phyloP scores from a whole-genome alignment of 441 rosid genomes.

The Oxalis stricta region DNA sequence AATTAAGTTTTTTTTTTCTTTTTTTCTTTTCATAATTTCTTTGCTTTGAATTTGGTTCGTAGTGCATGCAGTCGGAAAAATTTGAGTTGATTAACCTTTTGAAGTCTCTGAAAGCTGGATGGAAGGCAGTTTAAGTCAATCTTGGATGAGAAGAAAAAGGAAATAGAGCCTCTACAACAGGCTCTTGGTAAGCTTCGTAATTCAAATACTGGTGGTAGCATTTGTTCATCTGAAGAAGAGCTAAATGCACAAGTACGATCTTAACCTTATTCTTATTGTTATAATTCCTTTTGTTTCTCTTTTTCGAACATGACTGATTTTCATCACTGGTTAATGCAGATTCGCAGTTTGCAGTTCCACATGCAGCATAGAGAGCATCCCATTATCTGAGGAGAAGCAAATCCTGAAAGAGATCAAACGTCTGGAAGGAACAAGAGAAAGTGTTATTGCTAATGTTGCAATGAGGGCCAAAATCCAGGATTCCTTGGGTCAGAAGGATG shows the following conservation, averaged over 20 bases:
- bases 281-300: background rate
- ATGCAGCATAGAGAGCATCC: constrained; percentile 91
- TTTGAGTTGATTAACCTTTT: constrained; percentile 34
- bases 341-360: constrained; percentile 58
- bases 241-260: constrained; percentile 57
- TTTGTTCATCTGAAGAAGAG: constrained; percentile 92
- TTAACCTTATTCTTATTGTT: background rate
- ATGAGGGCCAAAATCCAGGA: constrained; percentile 78
- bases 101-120: constrained; percentile 47
- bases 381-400: constrained; percentile 87
- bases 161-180: constrained; percentile 80
- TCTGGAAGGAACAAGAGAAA: constrained; percentile 87
- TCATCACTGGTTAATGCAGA: constrained; percentile 36
- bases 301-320: constrained; percentile 7
- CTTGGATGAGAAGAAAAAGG: constrained; percentile 57
- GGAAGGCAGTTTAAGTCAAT: constrained; percentile 38
- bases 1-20: too few relatives aligned
- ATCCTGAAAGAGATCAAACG: constrained; percentile 77
- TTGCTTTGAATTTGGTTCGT: too few relatives aligned
- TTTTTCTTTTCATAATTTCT: too few relatives aligned
- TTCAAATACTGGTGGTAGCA: constrained; percentile 26
- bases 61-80: constrained; percentile 42
- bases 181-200: constrained; percentile 77
- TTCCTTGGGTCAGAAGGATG: constrained; percentile 77
- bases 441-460: constrained; percentile 75